Evolutionary conservation across 192 early-diverging fungal species (phyloP).

Genomic region (Coemansia sp.): DNA sequence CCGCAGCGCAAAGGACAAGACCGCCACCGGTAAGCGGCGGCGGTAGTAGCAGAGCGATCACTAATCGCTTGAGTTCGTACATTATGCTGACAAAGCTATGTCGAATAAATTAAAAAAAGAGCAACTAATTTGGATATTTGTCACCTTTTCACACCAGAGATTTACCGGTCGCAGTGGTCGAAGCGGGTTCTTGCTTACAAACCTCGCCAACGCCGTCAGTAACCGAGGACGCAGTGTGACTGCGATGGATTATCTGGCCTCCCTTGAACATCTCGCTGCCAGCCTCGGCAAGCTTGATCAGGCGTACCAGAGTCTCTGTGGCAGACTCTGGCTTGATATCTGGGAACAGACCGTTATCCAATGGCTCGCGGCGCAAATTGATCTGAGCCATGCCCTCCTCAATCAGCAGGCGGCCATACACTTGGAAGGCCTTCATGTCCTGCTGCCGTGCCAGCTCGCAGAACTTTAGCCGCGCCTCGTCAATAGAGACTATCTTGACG

Average conservation of each 20-base stretch:
- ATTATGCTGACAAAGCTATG: too few relatives aligned
- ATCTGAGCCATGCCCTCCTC: conserved; percentile 50
- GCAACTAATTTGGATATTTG: background rate
- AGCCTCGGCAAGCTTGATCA: conserved; percentile 9
- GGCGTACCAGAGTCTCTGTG: conserved; percentile 11
- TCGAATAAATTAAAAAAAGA: background rate
- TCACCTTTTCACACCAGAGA: background rate
- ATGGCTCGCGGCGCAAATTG: conserved; percentile 22
- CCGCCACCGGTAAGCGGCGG: background rate
- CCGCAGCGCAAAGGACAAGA: background rate
- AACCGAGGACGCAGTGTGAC: conserved; percentile 15
- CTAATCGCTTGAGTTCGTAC: background rate
- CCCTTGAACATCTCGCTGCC: background rate
- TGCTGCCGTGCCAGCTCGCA: conserved; percentile 28
- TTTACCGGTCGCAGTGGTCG: background rate
- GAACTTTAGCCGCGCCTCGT: conserved; percentile 33
- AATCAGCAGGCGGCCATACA: conserved; percentile 39
- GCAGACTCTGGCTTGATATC: conserved; percentile 28
- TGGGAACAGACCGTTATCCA: conserved; percentile 43
- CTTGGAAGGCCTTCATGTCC: conserved; percentile 30
- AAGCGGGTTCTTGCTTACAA: background rate
- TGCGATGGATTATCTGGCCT: conserved; percentile 10
- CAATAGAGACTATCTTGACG: conserved; percentile 30
- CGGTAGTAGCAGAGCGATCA: background rate
- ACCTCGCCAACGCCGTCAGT: conserved; percentile 25